A percentile compares a stretch with the other conserved stretches of the same genome.
Conservation (phyloP, 2,329 filamentous ascomycete genomes). For the Leptographium flavum region DNA sequence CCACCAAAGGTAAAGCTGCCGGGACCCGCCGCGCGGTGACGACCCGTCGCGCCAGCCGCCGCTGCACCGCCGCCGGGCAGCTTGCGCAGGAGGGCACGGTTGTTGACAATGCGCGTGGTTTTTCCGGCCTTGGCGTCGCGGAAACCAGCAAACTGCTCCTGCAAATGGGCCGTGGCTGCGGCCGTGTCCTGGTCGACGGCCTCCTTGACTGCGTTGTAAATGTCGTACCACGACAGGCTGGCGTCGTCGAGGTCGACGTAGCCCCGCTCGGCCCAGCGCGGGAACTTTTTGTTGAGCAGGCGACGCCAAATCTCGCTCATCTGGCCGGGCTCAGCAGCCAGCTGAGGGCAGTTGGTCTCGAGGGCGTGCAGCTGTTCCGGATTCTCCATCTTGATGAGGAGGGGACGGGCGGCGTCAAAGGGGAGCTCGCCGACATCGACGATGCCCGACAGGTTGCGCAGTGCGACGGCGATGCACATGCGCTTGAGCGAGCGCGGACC, state of each 20-base stretch:
- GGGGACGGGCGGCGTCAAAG: slow-evolving; percentile 48
- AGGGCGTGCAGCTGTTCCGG: slow-evolving; percentile 61
- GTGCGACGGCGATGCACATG: slow-evolving; percentile 33
- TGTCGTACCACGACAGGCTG: slow-evolving; percentile 53
- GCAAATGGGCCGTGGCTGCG: slow-evolving; percentile 43
- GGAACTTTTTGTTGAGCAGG: slow-evolving; percentile 68
- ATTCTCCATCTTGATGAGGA: slow-evolving; percentile 58
- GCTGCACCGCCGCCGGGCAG: slow-evolving; percentile 21
- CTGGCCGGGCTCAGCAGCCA: slow-evolving; percentile 51
- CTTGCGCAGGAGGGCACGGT: slow-evolving; percentile 17
- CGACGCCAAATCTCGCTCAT: slow-evolving; percentile 62
- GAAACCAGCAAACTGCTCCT: slow-evolving; percentile 40
- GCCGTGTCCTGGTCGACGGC: slow-evolving; percentile 40
- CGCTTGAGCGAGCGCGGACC: slow-evolving; percentile 29
- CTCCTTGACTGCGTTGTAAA: slow-evolving; percentile 51
- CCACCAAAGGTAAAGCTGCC: slow-evolving; percentile 26
- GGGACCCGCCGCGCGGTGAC: slow-evolving; percentile 7
- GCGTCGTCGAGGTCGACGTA: slow-evolving; percentile 52
- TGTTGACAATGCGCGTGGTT: slow-evolving; percentile 40
- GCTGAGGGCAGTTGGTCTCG: slow-evolving; percentile 63
- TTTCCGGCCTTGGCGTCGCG: slow-evolving; percentile 43
- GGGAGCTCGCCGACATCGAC: slow-evolving; percentile 58
- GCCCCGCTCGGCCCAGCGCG: slow-evolving; percentile 46
- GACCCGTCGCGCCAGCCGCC: slow-evolving; percentile 7
- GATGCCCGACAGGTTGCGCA: slow-evolving; percentile 42